A percentile compares a stretch with the other conserved stretches of the same genome.
Conservation (phyloP, 1,284 basidiomycete genomes). For the Ustilago esculenta region DNA sequence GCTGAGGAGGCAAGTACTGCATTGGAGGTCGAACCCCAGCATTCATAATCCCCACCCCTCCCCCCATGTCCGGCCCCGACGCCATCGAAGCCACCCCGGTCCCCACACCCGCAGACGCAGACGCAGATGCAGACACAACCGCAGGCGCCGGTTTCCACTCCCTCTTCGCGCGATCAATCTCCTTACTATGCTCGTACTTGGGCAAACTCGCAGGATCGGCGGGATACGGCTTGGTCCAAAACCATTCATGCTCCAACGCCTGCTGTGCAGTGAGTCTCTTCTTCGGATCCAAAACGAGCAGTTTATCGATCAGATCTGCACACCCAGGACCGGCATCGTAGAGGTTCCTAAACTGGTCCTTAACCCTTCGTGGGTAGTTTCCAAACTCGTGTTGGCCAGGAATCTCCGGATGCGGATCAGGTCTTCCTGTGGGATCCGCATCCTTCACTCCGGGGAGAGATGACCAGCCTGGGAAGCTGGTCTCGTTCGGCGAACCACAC, state of each 20-base stretch:
- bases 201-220: slow-evolving; percentile 62
- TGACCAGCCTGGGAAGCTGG: slow-evolving; percentile 79
- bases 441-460: slow-evolving; percentile 67
- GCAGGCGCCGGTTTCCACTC: slow-evolving; percentile 38
- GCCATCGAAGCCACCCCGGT: neutral
- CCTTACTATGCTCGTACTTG: slow-evolving; percentile 63
- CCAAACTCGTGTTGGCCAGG: slow-evolving; percentile 60
- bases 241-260: slow-evolving; percentile 64
- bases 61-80: neutral
- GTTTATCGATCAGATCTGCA: slow-evolving; percentile 62
- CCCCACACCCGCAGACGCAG: neutral
- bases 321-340: slow-evolving; percentile 50
- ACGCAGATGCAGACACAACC: neutral
- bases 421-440: slow-evolving; percentile 58
- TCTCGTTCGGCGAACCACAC: slow-evolving; percentile 86
- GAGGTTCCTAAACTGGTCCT: slow-evolving; percentile 45
- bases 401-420: slow-evolving; percentile 49
- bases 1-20: neutral
- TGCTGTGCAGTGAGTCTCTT: slow-evolving; percentile 60
- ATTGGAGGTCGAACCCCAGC: too few species aligned
- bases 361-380: slow-evolving; percentile 39
- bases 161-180: slow-evolving; percentile 57
- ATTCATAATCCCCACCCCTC: neutral
- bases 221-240: slow-evolving; percentile 62
- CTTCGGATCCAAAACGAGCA: slow-evolving; percentile 61